phyloP scores from a whole-genome alignment of 108 stramenopile genomes.

The Nitzschia sp. region DNA sequence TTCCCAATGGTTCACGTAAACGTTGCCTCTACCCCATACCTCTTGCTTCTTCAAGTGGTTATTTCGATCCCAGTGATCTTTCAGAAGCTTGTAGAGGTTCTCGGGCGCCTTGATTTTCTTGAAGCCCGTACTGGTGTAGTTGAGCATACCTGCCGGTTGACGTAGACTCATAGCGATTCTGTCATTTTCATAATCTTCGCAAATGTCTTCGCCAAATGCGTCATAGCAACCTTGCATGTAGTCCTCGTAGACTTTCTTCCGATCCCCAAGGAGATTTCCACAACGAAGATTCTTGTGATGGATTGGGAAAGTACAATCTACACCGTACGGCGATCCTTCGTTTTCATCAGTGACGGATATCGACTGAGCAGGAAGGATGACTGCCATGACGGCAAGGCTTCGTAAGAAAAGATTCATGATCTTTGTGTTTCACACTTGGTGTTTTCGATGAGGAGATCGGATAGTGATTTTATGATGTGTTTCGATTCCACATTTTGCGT shows the following conservation, averaged over 20 bases:
- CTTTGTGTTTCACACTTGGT: background rate
- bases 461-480: constrained; percentile 1
- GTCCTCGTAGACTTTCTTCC: constrained; percentile 61
- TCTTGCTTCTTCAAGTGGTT: constrained; percentile 54
- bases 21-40: constrained; percentile 68
- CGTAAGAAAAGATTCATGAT: constrained; percentile 2
- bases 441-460: background rate
- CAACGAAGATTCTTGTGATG: constrained; percentile 50
- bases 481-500: background rate
- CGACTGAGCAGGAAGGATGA: constrained; percentile 1
- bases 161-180: constrained; percentile 67
- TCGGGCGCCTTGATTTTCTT: constrained; percentile 69
- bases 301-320: constrained; percentile 81
- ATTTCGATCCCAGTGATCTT: constrained; percentile 63
- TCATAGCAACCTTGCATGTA: constrained; percentile 72
- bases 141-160: constrained; percentile 77
- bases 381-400: constrained; percentile 2
- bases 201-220: constrained; percentile 33
- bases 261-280: constrained; percentile 48
- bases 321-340: constrained; percentile 47
- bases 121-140: constrained; percentile 82
- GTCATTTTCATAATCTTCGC: constrained; percentile 68
- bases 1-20: constrained; percentile 68
- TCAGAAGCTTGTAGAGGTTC: constrained; percentile 54
- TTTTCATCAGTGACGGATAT: constrained; percentile 16